phyloP scores from a whole-genome alignment of 306 rosid genomes.

The Abrus pulchellus region DNA sequence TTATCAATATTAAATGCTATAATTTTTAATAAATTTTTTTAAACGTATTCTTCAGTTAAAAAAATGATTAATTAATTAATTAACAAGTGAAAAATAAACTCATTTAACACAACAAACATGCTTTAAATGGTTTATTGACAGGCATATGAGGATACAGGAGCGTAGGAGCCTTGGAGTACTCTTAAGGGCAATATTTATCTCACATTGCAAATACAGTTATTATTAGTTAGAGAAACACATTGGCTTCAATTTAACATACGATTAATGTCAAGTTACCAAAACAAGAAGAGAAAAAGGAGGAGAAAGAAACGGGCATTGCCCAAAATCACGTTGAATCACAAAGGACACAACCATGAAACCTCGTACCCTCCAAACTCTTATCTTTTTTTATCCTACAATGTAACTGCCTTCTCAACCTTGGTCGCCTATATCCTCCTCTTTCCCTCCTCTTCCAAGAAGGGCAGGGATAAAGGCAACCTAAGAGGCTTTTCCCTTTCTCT shows the following conservation, averaged over 20 bases:
- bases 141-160: not conserved
- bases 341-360: not conserved
- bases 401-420: not conserved
- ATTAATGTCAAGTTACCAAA: not conserved
- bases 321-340: slow-evolving; percentile 42
- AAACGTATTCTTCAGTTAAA: too few species aligned
- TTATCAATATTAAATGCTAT: too few species aligned
- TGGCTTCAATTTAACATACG: not conserved
- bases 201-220: not conserved
- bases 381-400: slow-evolving; percentile 43
- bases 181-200: not conserved
- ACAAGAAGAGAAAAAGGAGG: slow-evolving; percentile 16
- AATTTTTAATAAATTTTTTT: too few species aligned
- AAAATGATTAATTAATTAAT: too few species aligned
- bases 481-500: not conserved
- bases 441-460: slow-evolving; percentile 46
- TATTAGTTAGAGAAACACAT: slow-evolving; percentile 20
- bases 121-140: too few species aligned
- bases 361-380: not conserved
- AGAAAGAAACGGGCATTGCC: slow-evolving; percentile 24
- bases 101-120: too few species aligned
- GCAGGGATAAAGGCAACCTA: slow-evolving; percentile 26
- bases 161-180: not conserved
- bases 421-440: slow-evolving; percentile 16
- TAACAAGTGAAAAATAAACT: too few species aligned